Base-by-base conservation (phyloP, 192 early-diverging fungal genomes). In the Pilaira anomala region DNA sequence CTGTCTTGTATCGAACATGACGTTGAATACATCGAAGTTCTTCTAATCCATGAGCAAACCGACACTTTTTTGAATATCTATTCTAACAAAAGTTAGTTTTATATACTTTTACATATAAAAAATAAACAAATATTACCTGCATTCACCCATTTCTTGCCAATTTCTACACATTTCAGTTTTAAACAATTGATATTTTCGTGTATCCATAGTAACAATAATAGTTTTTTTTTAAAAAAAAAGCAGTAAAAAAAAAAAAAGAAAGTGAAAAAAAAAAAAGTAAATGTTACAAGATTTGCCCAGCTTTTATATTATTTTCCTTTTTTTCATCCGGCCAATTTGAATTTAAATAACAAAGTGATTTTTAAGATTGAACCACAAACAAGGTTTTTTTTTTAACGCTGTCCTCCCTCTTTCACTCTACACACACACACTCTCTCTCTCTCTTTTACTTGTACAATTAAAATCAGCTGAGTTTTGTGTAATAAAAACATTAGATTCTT, bases 1-100 rank as follows among this genome's bases (percentile, higher is more conserved):
- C 91, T 3, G 93, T 97, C 79, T 97, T 96, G 80, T 98, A 98
- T 57, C 89, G 92, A 42, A 89, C 91, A 69, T 98, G 94, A 30
- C 95, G 83, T 53, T 85, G 78, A 14, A 97, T 85, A 41, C 78
- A 70, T 14, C 93, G 82, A 36, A 96, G 82, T 77, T 98, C 96
- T 39, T 63, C 61, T 40, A 62, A 42, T 13, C 88, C 87, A 59
- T 98, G 96, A 14, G 96, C 96, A 85, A 95, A 98, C 72, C 94
- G 91, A 81, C 96, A 98, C 66, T 93, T 88, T 21, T 81, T 76
- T 25, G 90, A 94, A 71, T 97, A 98, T 65, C 93, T 90, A 82
- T 60, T 51, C 7, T 12, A 60, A 36, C 51, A 14, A n/a, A 29
- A 14, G 11, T 7, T 19, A 19, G 19, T 2, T 19, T 1, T 9